Conservation (phyloP, 768 basidiomycete species). For the Boletus pseudopeckii region DNA sequence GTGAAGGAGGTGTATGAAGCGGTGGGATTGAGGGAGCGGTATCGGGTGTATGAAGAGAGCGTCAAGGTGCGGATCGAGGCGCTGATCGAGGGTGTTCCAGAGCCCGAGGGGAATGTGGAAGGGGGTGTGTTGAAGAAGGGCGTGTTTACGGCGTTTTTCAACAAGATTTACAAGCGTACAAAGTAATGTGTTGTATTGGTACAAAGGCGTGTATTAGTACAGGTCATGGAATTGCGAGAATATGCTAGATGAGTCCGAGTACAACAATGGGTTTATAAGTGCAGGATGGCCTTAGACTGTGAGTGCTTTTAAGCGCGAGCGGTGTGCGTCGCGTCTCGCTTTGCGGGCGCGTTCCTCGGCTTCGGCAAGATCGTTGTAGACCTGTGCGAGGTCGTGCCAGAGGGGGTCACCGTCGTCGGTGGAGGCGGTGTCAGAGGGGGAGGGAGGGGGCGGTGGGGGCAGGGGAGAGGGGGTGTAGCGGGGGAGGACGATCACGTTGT, state of each 20-base stretch:
- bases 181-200: slow-evolving; percentile 36
- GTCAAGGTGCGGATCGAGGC: slow-evolving; percentile 62
- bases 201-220: not conserved
- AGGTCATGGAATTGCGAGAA: not conserved
- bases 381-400: not conserved
- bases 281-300: not conserved
- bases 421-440: not conserved
- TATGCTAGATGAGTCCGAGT: too few species aligned
- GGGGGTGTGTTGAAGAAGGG: slow-evolving; percentile 50
- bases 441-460: not conserved
- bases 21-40: slow-evolving; percentile 60
- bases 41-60: slow-evolving; percentile 75
- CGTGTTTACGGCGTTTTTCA: slow-evolving; percentile 83
- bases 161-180: slow-evolving; percentile 74
- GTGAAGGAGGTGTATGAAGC: slow-evolving; percentile 74
- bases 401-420: not conserved
- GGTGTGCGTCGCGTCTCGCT: slow-evolving; percentile 6
- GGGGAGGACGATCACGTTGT: not conserved
- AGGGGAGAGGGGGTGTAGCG: not conserved
- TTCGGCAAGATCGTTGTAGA: not conserved
- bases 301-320: slow-evolving; percentile 11
- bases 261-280: too few species aligned
- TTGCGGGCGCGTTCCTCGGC: slow-evolving; percentile 9
- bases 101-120: slow-evolving; percentile 41
- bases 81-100: slow-evolving; percentile 73